A percentile compares a stretch with the other conserved stretches of the same genome.
Conservation (phyloP, 2,329 filamentous ascomycete species). For the Talaromyces pinophilus region DNA sequence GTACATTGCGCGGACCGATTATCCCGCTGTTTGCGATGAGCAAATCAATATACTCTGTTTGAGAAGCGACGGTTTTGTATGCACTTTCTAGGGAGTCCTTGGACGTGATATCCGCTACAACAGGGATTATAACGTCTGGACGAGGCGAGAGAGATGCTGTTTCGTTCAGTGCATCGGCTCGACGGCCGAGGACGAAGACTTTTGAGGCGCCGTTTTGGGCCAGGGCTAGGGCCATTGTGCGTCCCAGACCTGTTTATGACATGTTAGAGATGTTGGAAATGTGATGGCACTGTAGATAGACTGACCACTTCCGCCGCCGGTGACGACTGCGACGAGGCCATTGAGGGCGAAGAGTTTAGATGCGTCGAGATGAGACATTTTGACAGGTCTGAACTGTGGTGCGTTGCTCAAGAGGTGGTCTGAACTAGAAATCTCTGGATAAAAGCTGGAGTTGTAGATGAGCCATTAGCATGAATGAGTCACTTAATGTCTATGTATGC, state of each 20-base stretch:
- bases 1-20: slow-evolving; percentile 43
- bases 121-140: slow-evolving; percentile 41
- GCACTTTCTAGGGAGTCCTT: slow-evolving; percentile 44
- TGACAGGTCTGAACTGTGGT: not conserved
- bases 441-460: not conserved
- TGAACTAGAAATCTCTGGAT: not conserved
- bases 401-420: not conserved
- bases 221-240: slow-evolving; percentile 47
- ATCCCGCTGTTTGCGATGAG: slow-evolving; percentile 54
- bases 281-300: not conserved
- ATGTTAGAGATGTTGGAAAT: not conserved
- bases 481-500: too few relatives aligned
- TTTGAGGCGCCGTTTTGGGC: slow-evolving; percentile 53
- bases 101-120: slow-evolving; percentile 48
- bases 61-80: slow-evolving; percentile 45
- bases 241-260: slow-evolving; percentile 36
- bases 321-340: slow-evolving; percentile 61
- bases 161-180: slow-evolving; percentile 43
- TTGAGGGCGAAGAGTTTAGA: slow-evolving; percentile 22
- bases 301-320: slow-evolving; percentile 61
- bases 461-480: not conserved
- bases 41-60: slow-evolving; percentile 53
- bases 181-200: slow-evolving; percentile 56
- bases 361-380: slow-evolving; percentile 18
- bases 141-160: slow-evolving; percentile 25